Evolutionary conservation across 2,329 filamentous ascomycete species (phyloP).

Genomic region (Alternaria burnsii): DNA sequence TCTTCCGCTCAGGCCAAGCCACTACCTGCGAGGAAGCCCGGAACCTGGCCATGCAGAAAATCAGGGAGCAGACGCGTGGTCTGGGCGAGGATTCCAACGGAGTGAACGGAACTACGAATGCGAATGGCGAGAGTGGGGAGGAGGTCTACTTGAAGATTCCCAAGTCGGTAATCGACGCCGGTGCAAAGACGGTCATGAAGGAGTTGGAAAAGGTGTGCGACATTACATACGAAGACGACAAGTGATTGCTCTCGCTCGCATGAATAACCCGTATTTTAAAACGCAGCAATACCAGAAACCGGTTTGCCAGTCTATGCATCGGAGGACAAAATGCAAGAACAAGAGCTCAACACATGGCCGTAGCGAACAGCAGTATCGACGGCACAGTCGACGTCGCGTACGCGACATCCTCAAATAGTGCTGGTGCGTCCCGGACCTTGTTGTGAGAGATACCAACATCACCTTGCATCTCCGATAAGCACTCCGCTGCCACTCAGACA

Average conservation of each 20-base stretch:
- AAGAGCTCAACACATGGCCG: neutral
- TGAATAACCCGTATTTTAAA: neutral
- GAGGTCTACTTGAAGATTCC: conserved; percentile 57
- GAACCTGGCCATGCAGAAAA: conserved; percentile 58
- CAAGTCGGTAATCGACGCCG: conserved; percentile 58
- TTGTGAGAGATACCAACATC: neutral
- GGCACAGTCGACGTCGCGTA: neutral
- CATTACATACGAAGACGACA: conserved; percentile 35
- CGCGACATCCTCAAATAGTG: neutral
- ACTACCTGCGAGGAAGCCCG: conserved; percentile 66
- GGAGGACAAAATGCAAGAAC: neutral
- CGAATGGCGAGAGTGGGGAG: conserved; percentile 47
- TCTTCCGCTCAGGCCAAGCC: conserved; percentile 66
- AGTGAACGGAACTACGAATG: conserved; percentile 25
- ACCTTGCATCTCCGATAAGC: neutral
- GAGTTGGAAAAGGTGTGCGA: conserved; percentile 62
- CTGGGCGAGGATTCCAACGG: conserved; percentile 30
- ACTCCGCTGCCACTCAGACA: neutral
- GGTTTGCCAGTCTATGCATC: neutral
- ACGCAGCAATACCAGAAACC: neutral
- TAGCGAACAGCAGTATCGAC: neutral
- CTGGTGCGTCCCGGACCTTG: neutral
- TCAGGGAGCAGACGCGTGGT: conserved; percentile 35
- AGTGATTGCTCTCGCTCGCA: conserved; percentile 13
- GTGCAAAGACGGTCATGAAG: conserved; percentile 60